Evolutionary conservation across 805 yeast genomes (phyloP).

Genomic region (Starmerella vaccinii): DNA sequence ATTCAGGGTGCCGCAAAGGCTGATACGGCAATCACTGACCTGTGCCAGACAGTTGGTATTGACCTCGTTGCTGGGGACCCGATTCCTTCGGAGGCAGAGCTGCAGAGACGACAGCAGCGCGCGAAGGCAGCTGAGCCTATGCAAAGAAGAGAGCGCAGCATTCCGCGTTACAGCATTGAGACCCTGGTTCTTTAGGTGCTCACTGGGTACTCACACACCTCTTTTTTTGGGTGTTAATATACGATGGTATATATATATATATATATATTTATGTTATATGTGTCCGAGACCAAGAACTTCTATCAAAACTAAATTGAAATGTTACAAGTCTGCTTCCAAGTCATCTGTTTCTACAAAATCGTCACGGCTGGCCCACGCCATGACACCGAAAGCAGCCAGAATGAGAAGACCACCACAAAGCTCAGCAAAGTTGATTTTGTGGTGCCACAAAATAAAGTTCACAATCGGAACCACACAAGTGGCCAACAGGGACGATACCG

Average conservation of each 20-base stretch:
- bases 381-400: conserved; percentile 54
- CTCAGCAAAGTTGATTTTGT: conserved; percentile 45
- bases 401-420: conserved; percentile 60
- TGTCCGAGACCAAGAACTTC: too few relatives aligned
- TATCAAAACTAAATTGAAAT: too few relatives aligned
- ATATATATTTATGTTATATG: background rate
- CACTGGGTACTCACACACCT: too few relatives aligned
- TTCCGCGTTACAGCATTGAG: conserved; percentile 31
- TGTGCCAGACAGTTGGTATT: conserved; percentile 24
- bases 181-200: conserved; percentile 24
- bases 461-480: conserved; percentile 69
- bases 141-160: conserved; percentile 7
- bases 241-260: background rate
- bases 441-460: conserved; percentile 61
- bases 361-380: conserved; percentile 30
- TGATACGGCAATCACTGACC: conserved; percentile 25
- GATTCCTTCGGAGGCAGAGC: conserved; percentile 18
- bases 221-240: background rate
- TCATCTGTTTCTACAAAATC: conserved; percentile 34
- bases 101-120: conserved; percentile 19
- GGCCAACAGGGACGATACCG: conserved; percentile 58
- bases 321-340: background rate
- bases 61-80: conserved; percentile 13
- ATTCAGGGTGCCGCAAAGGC: conserved; percentile 21
- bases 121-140: conserved; percentile 7